Base-by-base conservation (phyloP, 129 eudicot species). In the Heracleum sosnowskyi region DNA sequence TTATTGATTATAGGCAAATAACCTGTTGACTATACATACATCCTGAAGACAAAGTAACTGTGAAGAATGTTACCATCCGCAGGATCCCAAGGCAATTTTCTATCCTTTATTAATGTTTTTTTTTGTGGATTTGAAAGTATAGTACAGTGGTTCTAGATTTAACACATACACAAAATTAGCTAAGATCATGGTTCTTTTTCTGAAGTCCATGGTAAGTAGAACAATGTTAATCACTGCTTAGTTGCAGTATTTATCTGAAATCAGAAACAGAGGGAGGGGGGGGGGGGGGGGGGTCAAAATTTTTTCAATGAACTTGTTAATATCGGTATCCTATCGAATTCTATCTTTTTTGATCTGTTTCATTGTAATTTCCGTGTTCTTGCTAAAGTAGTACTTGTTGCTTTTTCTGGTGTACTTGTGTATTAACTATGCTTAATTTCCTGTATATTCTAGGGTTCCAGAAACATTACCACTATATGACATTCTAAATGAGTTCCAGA, bases 401-500 rank as follows among this genome's bases (percentile, higher is more conserved):
- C 16, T 74, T 6, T 29, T 46, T 29, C n/a, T 46, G 64, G 26
- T 46, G 57, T 70, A 29, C 31, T 77, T 40, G 34, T 40, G 12
- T 63, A 31, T 22, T 40, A 40, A 39, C 60, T 28, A 12, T 36
- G 18, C 15, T 81, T 70, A 37, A 16, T 55, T 24, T 40, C 8
- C 31, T 49, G 36, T 17, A 4, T 28, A 10, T 40, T 69, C 26
- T 82, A 94, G 98, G 90, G 98, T 94, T 80, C 85, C 90, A 69
- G 98, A 90, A 77, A 84, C 86, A 15, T 75, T 90, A 87, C 97
- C 98, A 22, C 79, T 94, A 72, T 93, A 93, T 79, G 98, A 93
- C 86, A 93, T 94, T 36, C 77, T 94, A 77, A 91, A 94, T 68
- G 98, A 94, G 79, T 94, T 94, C 76, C 98, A 94, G 83, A 94